These are phyloP conservation scores for Alternaria sp. DNA, from an alignment of 2,329 filamentous ascomycete species.

Conservation along the genomic window DNA sequence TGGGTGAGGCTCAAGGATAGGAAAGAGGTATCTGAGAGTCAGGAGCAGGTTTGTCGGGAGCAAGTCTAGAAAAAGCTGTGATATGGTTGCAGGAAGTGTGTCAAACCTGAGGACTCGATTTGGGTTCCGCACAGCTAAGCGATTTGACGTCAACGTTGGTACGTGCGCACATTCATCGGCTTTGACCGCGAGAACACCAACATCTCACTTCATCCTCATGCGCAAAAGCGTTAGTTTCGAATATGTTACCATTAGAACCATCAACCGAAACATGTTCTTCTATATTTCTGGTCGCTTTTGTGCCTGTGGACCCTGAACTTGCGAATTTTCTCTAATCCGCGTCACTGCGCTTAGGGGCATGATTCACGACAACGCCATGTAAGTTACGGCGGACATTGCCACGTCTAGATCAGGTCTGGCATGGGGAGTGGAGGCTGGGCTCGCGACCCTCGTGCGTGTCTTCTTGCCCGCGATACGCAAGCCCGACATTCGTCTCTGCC, in stretches of 20 bases:
- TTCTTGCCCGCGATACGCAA: not conserved
- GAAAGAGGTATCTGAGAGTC: not conserved
- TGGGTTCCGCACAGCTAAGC: not conserved
- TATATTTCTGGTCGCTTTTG: not conserved
- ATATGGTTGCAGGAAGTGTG: not conserved
- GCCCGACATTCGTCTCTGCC: not conserved
- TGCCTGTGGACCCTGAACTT: not conserved
- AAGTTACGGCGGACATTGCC: not conserved
- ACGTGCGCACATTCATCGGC: not conserved
- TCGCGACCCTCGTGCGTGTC: not conserved
- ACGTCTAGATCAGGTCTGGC: not conserved
- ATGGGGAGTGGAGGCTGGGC: not conserved
- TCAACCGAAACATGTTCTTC: not conserved
- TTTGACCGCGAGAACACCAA: not conserved
- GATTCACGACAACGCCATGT: not conserved
- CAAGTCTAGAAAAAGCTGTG: not conserved
- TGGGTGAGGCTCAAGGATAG: not conserved
- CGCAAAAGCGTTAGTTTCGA: not conserved
- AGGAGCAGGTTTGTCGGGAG: not conserved
- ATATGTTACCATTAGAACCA: not conserved
- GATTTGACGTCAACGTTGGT: not conserved
- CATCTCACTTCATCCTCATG: not conserved
- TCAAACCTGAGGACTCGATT: not conserved
- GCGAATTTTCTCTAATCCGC: not conserved
- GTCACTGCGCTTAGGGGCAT: not conserved